Percentiles rank a stretch among this genome's conserved stretches.
Evolutionary conservation across 2,329 filamentous ascomycete genomes (phyloP).

Genomic region (Cryphonectria naterciae): DNA sequence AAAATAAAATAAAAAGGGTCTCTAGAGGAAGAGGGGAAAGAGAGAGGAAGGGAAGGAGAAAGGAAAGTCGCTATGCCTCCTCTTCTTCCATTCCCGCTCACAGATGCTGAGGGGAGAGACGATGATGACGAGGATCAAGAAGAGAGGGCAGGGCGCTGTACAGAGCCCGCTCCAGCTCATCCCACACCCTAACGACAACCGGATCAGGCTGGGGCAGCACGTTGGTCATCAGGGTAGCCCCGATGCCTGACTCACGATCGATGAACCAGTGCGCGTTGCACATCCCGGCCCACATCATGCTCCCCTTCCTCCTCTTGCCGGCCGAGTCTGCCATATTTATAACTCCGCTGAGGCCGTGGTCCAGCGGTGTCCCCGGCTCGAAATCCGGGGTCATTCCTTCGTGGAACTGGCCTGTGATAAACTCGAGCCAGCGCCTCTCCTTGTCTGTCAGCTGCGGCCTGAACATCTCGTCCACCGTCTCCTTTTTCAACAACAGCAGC

Average conservation of each 20-base stretch:
- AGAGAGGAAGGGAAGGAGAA: not conserved
- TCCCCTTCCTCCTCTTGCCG: conserved; percentile 46
- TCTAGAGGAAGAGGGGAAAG: not conserved
- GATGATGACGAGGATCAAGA: not conserved
- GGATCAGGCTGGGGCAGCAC: conserved; percentile 45
- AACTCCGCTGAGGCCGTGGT: conserved; percentile 45
- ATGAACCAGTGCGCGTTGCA: conserved; percentile 46
- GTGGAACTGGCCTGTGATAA: conserved; percentile 30
- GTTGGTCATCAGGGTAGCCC: conserved; percentile 44
- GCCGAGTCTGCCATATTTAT: conserved; percentile 45
- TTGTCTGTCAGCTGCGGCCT: conserved; percentile 44
- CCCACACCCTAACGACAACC: conserved; percentile 41
- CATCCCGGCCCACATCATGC: conserved; percentile 50
- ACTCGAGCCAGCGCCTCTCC: conserved; percentile 34
- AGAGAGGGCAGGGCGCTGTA: conserved; percentile 38
- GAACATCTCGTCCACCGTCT: conserved; percentile 43
- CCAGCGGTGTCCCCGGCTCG: conserved; percentile 37
- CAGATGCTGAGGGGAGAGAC: not conserved
- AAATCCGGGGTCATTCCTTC: conserved; percentile 44
- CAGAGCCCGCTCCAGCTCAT: conserved; percentile 45
- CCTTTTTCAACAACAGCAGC: conserved; percentile 41
- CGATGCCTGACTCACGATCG: conserved; percentile 43
- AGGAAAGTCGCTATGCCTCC: not conserved
- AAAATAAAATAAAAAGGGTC: too few species aligned
- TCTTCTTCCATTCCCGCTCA: not conserved